Base-by-base conservation (phyloP, 192 early-diverging fungal species). In the Haplosporangium gracile region DNA sequence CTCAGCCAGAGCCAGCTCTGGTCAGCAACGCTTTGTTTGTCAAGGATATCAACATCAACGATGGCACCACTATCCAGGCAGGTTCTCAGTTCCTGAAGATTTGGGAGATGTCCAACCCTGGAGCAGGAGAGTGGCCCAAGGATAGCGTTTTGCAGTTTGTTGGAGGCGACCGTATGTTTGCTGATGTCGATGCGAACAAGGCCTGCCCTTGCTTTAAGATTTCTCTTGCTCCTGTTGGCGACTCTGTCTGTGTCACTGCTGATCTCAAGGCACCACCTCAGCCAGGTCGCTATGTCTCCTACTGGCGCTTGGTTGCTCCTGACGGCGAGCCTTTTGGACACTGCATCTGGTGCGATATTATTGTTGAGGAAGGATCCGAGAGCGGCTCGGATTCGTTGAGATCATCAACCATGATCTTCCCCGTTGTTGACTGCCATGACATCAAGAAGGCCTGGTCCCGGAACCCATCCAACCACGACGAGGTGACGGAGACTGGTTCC, bases 81-180 rank as follows among this genome's bases (percentile, higher is more conserved):
- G 89, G 88, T 43, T 89, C 91, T 38, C 88, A 80, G 69, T 94
- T 95, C 80, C 82, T 92, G 38, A 95, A 95, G 90, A 95, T 94
- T 34, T 95, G 95, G 95, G 93, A 91, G 65, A 89, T 95, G 74
- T 88, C 80, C 42, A 95, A 95, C 81, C 80, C 90, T 78, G 94
- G 95, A 51, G 70, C 80, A 43, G 63, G 32, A 51, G 90, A 90
- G 76, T 95, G 95, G 95, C 94, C 94, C 8, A 75, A 87, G 82
- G 89, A 91, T 29, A 92, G 91, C 11, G 83, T 89, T 68, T 80
- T 95, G 10, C 89, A 90, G 8, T 92, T 89, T 78, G 85, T 90
- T 69, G 90, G 90, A 60, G 95, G 94, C 43, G 88, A 92, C 55
- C 87, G 89, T 10, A 85, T 89, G 47, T 88, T 90, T 36, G 83